phyloP scores from a whole-genome alignment of 2,329 filamentous ascomycete genomes.

The Aspergillus calidoustus region DNA sequence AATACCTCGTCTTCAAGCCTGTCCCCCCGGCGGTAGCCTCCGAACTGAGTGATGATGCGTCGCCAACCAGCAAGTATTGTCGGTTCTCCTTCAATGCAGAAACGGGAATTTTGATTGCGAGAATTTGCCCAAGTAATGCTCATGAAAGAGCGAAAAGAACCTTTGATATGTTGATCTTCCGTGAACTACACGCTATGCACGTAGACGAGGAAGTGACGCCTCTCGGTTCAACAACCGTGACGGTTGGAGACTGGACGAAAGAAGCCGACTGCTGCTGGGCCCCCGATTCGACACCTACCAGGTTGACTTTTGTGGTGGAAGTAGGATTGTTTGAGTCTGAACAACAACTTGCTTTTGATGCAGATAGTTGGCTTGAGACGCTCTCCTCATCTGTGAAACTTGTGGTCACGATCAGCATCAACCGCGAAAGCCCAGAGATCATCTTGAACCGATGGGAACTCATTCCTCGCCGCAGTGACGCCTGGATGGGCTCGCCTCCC shows the following conservation, averaged over 20 bases:
- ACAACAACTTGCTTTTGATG: conserved; percentile 24
- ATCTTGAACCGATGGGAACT: conserved; percentile 24
- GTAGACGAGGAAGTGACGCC: conserved; percentile 18
- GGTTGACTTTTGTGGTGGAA: conserved; percentile 25
- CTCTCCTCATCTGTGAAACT: conserved; percentile 24
- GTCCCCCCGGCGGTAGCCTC: conserved; percentile 20
- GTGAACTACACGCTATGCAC: conserved; percentile 21
- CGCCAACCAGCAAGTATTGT: conserved; percentile 25
- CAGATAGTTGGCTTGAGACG: conserved; percentile 26
- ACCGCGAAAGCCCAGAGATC: conserved; percentile 22
- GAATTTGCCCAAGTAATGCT: conserved; percentile 22
- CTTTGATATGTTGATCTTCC: conserved; percentile 21
- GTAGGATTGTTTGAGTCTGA: conserved; percentile 26
- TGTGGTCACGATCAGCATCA: conserved; percentile 26
- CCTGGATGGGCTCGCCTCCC: conserved; percentile 21
- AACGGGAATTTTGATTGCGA: conserved; percentile 24
- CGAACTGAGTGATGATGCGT: conserved; percentile 25
- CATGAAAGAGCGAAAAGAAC: conserved; percentile 22
- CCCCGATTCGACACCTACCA: conserved; percentile 20
- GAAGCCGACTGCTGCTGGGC: conserved; percentile 28
- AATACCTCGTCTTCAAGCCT: conserved; percentile 26
- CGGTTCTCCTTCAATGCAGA: conserved; percentile 23
- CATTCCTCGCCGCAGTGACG: conserved; percentile 18
- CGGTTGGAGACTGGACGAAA: conserved; percentile 27
- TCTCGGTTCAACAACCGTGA: conserved; percentile 24